Evolutionary conservation across 495 filamentous ascomycete species (phyloP), one percentile per base, ranked within the genome.

Genomic region (Aspergillus sparsus): DNA sequence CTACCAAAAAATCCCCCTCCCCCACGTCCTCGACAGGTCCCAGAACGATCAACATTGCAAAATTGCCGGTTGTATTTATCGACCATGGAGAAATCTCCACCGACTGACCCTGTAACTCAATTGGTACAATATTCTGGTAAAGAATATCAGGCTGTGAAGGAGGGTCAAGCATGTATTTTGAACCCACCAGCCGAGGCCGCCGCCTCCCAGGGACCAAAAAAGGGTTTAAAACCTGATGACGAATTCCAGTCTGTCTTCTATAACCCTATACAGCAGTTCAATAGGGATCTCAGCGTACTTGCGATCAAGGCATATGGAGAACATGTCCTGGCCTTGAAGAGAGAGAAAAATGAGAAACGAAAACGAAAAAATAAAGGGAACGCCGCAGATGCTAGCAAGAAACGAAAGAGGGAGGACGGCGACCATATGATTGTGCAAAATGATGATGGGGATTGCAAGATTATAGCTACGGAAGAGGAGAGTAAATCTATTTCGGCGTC

Each of bases 221-320:
- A 70, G 51, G 64, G 79, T 46, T 74, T 77, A n/a, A 73, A 74
- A 41, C 74, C 66, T 15, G 77, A 83, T 11, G 77, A 84, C 42
- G 78, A 80, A 34, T 72, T 79, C 13, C 91, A 96, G 69, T 83
- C 87, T 33, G 95, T 98, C 31, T 98, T 98, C 71, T 98, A 98
- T 77, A 98, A 98, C 63, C 93, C 94, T 0, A 96, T 98, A 44
- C 95, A 98, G 69, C 95, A 98, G 72, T 98, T 97, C 79, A 98
- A 98, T 76, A 85, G 94, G 9, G 94, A 98, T 74, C 76, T 98
- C 64, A 96, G 90, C 67, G 89, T 97, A 34, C 82, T 98, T 18
- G 90, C 92, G 15, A 95, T 98, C 66, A 88, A 87, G 66, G 86
- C 87, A 0, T 96, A 89, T 76, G 89, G 87, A 0, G 86, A 94